A percentile compares a stretch with the other conserved stretches of the same genome.
Conservation (phyloP, 164 flowering plant genomes). For the Nymphaea colorata region DNA sequence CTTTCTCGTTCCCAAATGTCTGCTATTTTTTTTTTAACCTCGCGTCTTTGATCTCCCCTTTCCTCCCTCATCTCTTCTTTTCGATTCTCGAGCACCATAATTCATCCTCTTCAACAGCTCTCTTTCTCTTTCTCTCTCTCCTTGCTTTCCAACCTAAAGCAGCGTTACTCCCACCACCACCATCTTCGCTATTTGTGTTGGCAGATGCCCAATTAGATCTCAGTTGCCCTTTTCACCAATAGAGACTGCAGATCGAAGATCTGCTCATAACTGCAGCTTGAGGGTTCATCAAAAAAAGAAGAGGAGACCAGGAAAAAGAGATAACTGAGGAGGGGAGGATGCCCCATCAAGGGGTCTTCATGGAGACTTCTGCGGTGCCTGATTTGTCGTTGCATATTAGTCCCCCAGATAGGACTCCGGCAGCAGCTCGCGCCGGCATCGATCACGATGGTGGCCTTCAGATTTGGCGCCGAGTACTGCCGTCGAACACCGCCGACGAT, state of each 20-base stretch:
- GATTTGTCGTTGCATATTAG: slow-evolving; percentile 70
- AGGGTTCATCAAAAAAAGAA: too few species aligned
- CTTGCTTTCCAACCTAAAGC: not conserved
- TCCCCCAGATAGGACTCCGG: slow-evolving; percentile 26
- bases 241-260: slow-evolving; percentile 7
- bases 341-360: slow-evolving; percentile 31
- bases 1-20: not conserved
- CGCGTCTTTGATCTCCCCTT: slow-evolving; percentile 8
- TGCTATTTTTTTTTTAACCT: slow-evolving; percentile 4
- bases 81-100: not conserved
- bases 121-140: slow-evolving; percentile 4
- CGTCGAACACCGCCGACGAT: slow-evolving; percentile 3
- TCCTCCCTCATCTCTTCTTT: slow-evolving; percentile 8
- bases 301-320: not conserved
- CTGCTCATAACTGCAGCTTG: not conserved
- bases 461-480: slow-evolving; percentile 10
- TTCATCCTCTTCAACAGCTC: not conserved
- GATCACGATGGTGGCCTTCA: slow-evolving; percentile 11
- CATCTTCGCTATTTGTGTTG: not conserved
- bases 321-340: slow-evolving; percentile 4
- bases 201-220: not conserved
- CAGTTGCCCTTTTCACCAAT: slow-evolving; percentile 7
- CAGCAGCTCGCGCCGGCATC: not conserved
- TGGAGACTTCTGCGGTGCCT: slow-evolving; percentile 26
- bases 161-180: not conserved